Conservation (phyloP, 805 yeast species). For the Saccharomyces kudriavzevii region DNA sequence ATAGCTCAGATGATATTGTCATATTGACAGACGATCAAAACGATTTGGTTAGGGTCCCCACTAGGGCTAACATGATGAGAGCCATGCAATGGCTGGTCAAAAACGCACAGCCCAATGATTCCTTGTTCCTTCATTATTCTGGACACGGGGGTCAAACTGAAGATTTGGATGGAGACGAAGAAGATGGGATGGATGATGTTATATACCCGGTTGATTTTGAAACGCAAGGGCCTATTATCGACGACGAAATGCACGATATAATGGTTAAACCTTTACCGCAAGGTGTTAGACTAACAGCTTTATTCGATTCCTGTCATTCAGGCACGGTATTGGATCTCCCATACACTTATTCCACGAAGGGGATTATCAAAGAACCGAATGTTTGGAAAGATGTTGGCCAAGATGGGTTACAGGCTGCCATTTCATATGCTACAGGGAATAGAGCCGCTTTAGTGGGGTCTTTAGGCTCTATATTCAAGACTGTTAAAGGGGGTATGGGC, state of each 20-base stretch:
- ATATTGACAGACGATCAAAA: constrained; percentile 50
- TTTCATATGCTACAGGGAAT: constrained; percentile 56
- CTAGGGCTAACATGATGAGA: constrained; percentile 57
- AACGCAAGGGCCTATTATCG: constrained; percentile 57
- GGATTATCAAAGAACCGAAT: constrained; percentile 74
- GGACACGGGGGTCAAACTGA: constrained; percentile 78
- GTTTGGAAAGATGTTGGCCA: constrained; percentile 66
- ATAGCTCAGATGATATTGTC: constrained; percentile 47
- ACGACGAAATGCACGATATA: constrained; percentile 64
- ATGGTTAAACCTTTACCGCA: constrained; percentile 62
- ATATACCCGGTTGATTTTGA: constrained; percentile 71
- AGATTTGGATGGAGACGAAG: constrained; percentile 69
- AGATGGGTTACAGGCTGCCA: constrained; percentile 52
- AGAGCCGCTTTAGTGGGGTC: constrained; percentile 35
- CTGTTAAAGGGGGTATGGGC: constrained; percentile 35
- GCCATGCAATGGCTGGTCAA: constrained; percentile 79
- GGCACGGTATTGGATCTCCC: constrained; percentile 80
- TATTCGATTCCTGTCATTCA: constrained; percentile 81
- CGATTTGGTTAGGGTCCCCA: constrained; percentile 46
- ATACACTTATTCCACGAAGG: constrained; percentile 72
- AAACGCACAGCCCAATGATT: constrained; percentile 68
- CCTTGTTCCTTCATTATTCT: constrained; percentile 73
- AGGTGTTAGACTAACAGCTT: constrained; percentile 70
- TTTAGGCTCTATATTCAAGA: constrained; percentile 36
- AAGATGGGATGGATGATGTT: constrained; percentile 62